These are phyloP conservation scores for Rhodosporidiobolus sp. DNA, from an alignment of 768 basidiomycete species.

Conservation along the genomic window DNA sequence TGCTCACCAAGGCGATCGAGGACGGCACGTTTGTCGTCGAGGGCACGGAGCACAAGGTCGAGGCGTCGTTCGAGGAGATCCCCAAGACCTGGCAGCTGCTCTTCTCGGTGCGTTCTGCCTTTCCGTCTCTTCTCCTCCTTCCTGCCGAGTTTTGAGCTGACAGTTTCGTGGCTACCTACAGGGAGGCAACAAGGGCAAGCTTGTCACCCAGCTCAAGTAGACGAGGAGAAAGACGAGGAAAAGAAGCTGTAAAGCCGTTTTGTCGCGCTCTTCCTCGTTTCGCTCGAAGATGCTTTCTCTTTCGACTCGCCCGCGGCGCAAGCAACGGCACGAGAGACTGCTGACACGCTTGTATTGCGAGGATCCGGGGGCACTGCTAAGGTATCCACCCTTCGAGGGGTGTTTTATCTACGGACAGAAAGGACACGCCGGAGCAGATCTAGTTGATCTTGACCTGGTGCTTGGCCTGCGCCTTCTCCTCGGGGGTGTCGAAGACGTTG, in stretches of 20 bases:
- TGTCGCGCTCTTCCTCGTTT: background rate
- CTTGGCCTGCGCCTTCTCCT: conserved; percentile 53
- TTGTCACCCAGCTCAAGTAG: conserved; percentile 10
- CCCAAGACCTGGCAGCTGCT: conserved; percentile 19
- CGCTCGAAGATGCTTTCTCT: background rate
- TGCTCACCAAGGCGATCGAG: conserved; percentile 17
- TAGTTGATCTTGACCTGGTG: conserved; percentile 35
- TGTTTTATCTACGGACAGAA: no score
- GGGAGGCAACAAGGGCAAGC: conserved; percentile 25
- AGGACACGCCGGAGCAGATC: no score
- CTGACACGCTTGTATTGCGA: background rate
- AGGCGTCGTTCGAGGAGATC: conserved; percentile 16
- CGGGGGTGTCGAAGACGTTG: conserved; percentile 64
- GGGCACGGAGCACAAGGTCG: conserved; percentile 16
- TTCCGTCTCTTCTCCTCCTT: background rate
- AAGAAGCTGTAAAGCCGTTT: background rate
- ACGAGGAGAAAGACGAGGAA: background rate
- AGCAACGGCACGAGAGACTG: background rate
- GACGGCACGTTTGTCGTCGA: conserved; percentile 16
- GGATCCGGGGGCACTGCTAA: no score
- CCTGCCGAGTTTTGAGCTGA: background rate
- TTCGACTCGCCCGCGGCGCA: background rate
- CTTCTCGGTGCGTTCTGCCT: conserved; percentile 3
- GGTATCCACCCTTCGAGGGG: no score
- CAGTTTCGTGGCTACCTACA: background rate